Percentiles rank a stretch among this genome's conserved stretches.
phyloP scores from a whole-genome alignment of 768 basidiomycete species.

The Phanerochaete sordida region DNA sequence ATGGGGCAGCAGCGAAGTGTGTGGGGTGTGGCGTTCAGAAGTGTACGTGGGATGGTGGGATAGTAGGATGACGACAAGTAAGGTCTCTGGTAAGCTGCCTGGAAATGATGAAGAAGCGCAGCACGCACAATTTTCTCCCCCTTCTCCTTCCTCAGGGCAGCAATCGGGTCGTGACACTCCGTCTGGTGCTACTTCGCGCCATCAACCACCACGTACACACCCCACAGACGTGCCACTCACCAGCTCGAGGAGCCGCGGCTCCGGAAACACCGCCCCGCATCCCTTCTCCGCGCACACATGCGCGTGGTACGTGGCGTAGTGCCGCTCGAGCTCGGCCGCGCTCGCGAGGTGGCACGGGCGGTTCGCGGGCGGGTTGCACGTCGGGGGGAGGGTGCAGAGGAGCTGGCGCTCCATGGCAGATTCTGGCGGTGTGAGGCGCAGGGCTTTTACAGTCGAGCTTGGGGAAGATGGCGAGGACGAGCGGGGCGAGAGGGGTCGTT shows the following conservation, averaged over 20 bases:
- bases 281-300: conserved; percentile 70
- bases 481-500: background rate
- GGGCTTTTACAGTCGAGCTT: conserved; percentile 17
- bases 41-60: background rate
- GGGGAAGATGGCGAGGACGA: conserved; percentile 14
- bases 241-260: conserved; percentile 71
- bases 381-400: conserved; percentile 77
- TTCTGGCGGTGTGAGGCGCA: conserved; percentile 17
- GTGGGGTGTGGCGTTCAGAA: background rate
- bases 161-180: conserved; percentile 86
- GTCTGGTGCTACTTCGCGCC: conserved; percentile 59
- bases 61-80: background rate
- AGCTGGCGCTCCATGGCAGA: conserved; percentile 35
- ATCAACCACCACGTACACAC: background rate
- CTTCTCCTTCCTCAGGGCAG: conserved; percentile 69
- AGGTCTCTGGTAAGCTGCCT: background rate
- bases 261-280: conserved; percentile 84
- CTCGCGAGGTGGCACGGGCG: conserved; percentile 61
- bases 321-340: conserved; percentile 70
- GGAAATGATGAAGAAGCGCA: background rate
- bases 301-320: conserved; percentile 82
- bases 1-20: too few relatives aligned
- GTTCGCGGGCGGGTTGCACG: conserved; percentile 56
- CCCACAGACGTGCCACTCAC: conserved; percentile 54
- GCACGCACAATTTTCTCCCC: conserved; percentile 81